Evolutionary conservation across 1,284 basidiomycete genomes (phyloP), one percentile per base, ranked within the genome.

Genomic region (Hypsizygus ulmarius): DNA sequence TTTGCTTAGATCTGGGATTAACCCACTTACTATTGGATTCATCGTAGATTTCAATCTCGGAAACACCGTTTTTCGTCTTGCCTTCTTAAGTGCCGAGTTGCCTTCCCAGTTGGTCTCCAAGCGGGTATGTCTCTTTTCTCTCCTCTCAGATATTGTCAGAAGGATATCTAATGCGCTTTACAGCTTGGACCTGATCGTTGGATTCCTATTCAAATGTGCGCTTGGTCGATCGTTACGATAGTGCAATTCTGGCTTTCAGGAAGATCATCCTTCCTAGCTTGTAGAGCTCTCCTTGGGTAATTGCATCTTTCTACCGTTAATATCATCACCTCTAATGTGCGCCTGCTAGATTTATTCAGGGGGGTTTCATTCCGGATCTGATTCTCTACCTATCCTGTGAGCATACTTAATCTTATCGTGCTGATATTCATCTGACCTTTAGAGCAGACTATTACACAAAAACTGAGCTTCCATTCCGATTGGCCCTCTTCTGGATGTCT

Each of bases 81-180:
- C 77, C 33, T 87, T 87, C 64, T 64, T 87, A 29, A 67, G 63
- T 30, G 81, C 82, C 3, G 83, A 85, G 58, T 63, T 87, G 21
- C 85, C 86, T n/a, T 86, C 84, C 1, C 85, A 87, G 55, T 67
- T 89, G 11, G 64, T 89, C 35, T 86, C 83, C 3, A 89, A 88
- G 64, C 71, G 80, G 14, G 73, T 85, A 25, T 39, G 67, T 55
- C 4, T 30, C 14, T 12, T 39, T 5, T 29, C 38, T 34, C 34
- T 36, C 45, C 15, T 16, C 14, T n/a, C 34, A 4, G 34, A 9
- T 27, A 28, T 19, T n/a, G 40, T 41, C 21, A 27, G 33, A 38
- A 39, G 11, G n/a, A 12, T 0, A 21, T 18, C 18, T 30, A 44
- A 38, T 40, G 12, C 18, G 27, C 9, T 32, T 29, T n/a, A 0